phyloP scores from a whole-genome alignment of 2,329 filamentous ascomycete genomes.

The Sporothrix luriei region DNA sequence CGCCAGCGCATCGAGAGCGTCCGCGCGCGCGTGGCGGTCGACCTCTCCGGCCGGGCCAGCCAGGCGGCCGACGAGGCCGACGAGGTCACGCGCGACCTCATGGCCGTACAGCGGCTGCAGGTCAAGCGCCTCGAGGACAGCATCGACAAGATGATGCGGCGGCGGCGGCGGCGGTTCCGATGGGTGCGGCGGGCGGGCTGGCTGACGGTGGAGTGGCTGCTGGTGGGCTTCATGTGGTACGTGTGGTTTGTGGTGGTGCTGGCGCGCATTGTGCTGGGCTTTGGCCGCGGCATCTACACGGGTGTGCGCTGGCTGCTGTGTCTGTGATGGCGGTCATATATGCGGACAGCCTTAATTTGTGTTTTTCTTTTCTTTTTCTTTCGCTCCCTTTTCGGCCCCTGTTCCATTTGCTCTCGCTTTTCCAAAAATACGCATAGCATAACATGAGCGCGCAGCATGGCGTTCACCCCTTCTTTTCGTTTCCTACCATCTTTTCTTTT shows the following conservation, averaged over 20 bases:
- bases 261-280: conserved; percentile 64
- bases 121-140: conserved; percentile 79
- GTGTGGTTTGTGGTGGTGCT: conserved; percentile 88
- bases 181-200: conserved; percentile 78
- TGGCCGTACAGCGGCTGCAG: conserved; percentile 73
- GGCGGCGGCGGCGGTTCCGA: conserved; percentile 67
- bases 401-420: neutral
- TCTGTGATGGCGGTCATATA: conserved; percentile 54
- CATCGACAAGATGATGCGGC: conserved; percentile 73
- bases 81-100: conserved; percentile 73
- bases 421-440: conserved; percentile 5
- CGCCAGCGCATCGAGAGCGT: conserved; percentile 52
- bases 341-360: neutral
- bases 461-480: neutral
- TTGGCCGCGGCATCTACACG: conserved; percentile 61
- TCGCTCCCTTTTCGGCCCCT: neutral
- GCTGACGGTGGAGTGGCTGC: conserved; percentile 80
- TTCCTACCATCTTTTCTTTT: neutral
- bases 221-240: conserved; percentile 91
- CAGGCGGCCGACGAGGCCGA: conserved; percentile 77
- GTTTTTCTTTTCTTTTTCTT: neutral
- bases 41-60: conserved; percentile 63
- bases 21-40: conserved; percentile 53
- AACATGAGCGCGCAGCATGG: conserved; percentile 2
- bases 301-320: conserved; percentile 81